Base-by-base conservation (phyloP, 1,284 basidiomycete species). In the Malassezia equina region DNA sequence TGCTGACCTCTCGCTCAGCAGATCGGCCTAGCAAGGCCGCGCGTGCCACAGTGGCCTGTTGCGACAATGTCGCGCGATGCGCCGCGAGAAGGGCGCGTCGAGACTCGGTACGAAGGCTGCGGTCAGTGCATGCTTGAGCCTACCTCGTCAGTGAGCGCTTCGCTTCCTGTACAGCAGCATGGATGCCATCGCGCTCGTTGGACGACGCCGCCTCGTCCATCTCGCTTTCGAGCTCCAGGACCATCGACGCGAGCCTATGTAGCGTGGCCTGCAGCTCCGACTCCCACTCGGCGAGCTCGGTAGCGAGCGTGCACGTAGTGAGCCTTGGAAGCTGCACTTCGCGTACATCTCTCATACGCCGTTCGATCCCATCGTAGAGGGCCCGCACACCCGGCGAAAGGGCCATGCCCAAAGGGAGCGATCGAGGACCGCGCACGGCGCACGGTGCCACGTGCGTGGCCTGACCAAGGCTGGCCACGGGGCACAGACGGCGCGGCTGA, bases 121-220 rank as follows among this genome's bases (percentile, higher is more conserved):
- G 32, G 36, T 39, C 11, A 39, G 36, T 9, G 19, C 9, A 21
- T 2, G 19, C 9, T 11, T 2, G 36, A 15, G 15, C 36, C 7
- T 39, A 39, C 36, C 36, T 39, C 21, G 36, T 39, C 44, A 33
- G 62, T 57, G 1, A 64, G 61, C 45, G 62, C 40, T 21, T 55
- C 39, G 19, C 46, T 5, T 52, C 28, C 5, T 44, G 32, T 46
- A 4, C 61, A 29, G 34, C 47, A 0, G 33, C 39, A 1, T 39
- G 13, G 21, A 69, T 24, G n/a, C 54, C 58, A 4, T 43, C 43
- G 9, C 62, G 61, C 31, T 67, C 60, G 1, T 47, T 51, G 1
- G 47, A 33, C 0, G 60, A 42, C 11, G 63, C 64, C 7, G 62
- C 59, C 32, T 69, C 67, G 40, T 67, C 65, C 4, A 62, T 47